These are phyloP conservation scores for Kodamaea lidongshanica DNA, from an alignment of 805 yeast species.

Conservation along the genomic window DNA sequence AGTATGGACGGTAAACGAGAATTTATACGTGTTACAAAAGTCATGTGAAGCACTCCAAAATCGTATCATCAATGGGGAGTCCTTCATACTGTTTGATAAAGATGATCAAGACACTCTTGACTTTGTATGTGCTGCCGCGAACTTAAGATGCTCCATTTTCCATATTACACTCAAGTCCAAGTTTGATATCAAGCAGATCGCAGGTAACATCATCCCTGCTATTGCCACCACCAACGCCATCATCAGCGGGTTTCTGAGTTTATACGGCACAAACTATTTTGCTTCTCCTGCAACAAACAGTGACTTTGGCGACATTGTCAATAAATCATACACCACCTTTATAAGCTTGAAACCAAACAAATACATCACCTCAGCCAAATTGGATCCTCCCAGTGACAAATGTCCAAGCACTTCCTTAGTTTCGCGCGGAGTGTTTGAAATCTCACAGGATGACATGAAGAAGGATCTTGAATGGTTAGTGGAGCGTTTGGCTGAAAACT, in stretches of 20 bases:
- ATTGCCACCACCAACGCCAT: constrained; percentile 97
- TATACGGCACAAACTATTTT: constrained; percentile 59
- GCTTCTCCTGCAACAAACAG: constrained; percentile 13
- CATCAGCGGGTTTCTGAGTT: constrained; percentile 80
- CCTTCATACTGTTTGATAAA: constrained; percentile 69
- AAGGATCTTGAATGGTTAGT: constrained; percentile 47
- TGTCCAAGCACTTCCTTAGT: constrained; percentile 64
- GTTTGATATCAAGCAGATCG: constrained; percentile 88
- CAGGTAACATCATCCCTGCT: constrained; percentile 97
- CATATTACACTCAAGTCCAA: constrained; percentile 65
- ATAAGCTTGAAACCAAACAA: constrained; percentile 47
- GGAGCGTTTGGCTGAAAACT: constrained; percentile 40
- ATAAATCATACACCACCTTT: constrained; percentile 27
- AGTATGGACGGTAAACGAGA: constrained; percentile 59
- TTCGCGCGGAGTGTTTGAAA: constrained; percentile 43
- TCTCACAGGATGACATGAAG: constrained; percentile 23
- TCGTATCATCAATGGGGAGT: constrained; percentile 36
- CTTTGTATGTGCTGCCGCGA: constrained; percentile 83
- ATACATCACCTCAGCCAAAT: constrained; percentile 57
- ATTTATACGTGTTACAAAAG: constrained; percentile 50
- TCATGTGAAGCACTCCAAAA: constrained; percentile 45
- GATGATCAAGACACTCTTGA: constrained; percentile 89
- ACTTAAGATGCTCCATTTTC: constrained; percentile 67
- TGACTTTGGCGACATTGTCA: constrained; percentile 20
- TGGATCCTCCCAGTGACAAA: constrained; percentile 57